These are phyloP conservation scores for Trichoderma gracile DNA, from an alignment of 2,329 filamentous ascomycete species.

Conservation along the genomic window DNA sequence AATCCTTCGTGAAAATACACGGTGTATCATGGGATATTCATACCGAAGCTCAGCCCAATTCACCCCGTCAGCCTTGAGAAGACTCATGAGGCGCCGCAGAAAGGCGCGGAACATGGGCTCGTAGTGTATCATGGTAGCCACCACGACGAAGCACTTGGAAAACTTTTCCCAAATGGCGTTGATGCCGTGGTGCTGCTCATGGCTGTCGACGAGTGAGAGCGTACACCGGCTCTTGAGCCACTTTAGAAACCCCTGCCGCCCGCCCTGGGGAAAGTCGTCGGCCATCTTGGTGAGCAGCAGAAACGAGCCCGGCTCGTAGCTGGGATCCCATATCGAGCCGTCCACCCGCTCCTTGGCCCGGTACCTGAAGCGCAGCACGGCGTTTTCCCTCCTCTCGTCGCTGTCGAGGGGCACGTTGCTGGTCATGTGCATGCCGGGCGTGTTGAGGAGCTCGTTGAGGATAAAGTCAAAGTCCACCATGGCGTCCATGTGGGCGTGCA, in stretches of 20 bases:
- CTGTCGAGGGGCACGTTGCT: slow-evolving; percentile 58
- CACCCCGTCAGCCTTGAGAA: slow-evolving; percentile 78
- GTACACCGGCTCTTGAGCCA: slow-evolving; percentile 76
- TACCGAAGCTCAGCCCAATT: slow-evolving; percentile 77
- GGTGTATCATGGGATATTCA: slow-evolving; percentile 25
- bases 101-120: slow-evolving; percentile 85
- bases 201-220: slow-evolving; percentile 69
- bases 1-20: not conserved
- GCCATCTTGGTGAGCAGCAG: slow-evolving; percentile 65
- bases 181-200: slow-evolving; percentile 79
- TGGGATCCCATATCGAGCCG: slow-evolving; percentile 63
- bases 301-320: slow-evolving; percentile 61
- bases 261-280: slow-evolving; percentile 71
- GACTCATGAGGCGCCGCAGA: slow-evolving; percentile 67
- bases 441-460: slow-evolving; percentile 68
- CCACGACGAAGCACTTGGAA: slow-evolving; percentile 68
- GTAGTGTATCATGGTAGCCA: slow-evolving; percentile 78
- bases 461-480: slow-evolving; percentile 88
- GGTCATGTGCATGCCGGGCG: slow-evolving; percentile 73
- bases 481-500: slow-evolving; percentile 88
- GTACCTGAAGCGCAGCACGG: slow-evolving; percentile 63
- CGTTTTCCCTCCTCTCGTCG: slow-evolving; percentile 53
- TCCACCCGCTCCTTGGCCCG: slow-evolving; percentile 48
- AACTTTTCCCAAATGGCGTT: slow-evolving; percentile 87
- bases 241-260: slow-evolving; percentile 67